phyloP scores from a whole-genome alignment of 495 filamentous ascomycete species.

The Aspergillus hancockii region DNA sequence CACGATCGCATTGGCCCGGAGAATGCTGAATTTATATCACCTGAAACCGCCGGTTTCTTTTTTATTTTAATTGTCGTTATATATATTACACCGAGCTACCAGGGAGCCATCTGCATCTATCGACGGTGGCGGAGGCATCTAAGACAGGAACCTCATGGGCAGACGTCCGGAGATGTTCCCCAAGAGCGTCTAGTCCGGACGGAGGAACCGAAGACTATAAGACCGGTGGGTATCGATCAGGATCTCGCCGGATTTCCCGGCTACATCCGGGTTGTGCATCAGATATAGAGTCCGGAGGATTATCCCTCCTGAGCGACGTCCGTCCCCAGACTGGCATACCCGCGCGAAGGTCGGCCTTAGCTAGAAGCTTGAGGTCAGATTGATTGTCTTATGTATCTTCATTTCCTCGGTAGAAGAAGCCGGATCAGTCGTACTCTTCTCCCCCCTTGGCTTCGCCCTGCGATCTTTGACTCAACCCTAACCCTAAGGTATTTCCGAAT shows the following conservation, averaged over 20 bases:
- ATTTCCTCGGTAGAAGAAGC: too few relatives aligned
- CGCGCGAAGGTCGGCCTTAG: too few relatives aligned
- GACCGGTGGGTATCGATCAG: not conserved
- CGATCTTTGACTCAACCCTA: not conserved
- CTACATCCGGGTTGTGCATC: not conserved
- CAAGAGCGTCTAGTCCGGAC: conserved; percentile 15
- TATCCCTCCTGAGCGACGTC: not conserved
- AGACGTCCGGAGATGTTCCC: conserved; percentile 17
- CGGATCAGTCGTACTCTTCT: too few relatives aligned
- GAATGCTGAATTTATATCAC: not conserved
- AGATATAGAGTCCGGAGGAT: not conserved
- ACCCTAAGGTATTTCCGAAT: not conserved
- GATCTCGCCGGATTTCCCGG: not conserved
- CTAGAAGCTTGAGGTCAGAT: too few relatives aligned
- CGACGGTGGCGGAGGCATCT: not conserved
- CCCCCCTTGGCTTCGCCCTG: too few relatives aligned
- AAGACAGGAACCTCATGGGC: not conserved
- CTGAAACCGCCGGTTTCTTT: too few relatives aligned
- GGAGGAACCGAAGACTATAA: not conserved
- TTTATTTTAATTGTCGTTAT: too few relatives aligned
- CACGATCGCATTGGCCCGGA: not conserved
- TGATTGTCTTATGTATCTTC: too few relatives aligned
- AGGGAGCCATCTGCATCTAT: not conserved
- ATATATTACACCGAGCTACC: not conserved
- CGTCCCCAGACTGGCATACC: too few relatives aligned